Percentiles rank a stretch among this genome's conserved stretches.
Conservation (phyloP, 495 filamentous ascomycete species). For the Penicillium steckii region DNA sequence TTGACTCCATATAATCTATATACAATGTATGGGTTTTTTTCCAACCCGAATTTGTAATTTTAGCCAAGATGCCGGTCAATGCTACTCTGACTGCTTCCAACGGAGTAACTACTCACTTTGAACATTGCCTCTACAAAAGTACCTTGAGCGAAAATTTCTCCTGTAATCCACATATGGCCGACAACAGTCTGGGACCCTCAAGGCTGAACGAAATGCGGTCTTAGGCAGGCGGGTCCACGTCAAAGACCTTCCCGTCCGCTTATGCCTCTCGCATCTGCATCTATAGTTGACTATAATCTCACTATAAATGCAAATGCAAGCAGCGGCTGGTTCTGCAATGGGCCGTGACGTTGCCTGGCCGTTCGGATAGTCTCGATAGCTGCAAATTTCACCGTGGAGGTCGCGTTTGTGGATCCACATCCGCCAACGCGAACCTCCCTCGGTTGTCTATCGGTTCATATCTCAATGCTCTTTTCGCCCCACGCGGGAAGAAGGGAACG, state of each 20-base stretch:
- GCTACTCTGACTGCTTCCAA: not conserved
- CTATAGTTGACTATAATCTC: slow-evolving; percentile 8
- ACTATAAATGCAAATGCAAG: slow-evolving; percentile 15
- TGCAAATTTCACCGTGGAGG: slow-evolving; percentile 3
- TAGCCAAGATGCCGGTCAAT: not conserved
- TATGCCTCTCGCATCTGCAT: slow-evolving; percentile 3
- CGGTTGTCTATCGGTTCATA: slow-evolving; percentile 6
- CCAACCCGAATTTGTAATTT: too few species aligned
- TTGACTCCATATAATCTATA: too few species aligned
- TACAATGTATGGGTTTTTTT: too few species aligned
- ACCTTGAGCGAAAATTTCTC: too few species aligned
- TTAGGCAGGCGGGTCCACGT: slow-evolving; percentile 19
- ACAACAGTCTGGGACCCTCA: too few species aligned
- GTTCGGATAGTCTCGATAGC: slow-evolving; percentile 14
- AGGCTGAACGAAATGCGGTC: slow-evolving; percentile 6
- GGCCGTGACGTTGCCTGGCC: slow-evolving; percentile 7
- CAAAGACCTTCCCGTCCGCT: slow-evolving; percentile 7
- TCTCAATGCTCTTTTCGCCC: slow-evolving; percentile 17
- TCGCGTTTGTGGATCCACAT: slow-evolving; percentile 27
- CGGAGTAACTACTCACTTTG: not conserved
- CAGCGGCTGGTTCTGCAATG: slow-evolving; percentile 18
- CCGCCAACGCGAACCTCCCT: slow-evolving; percentile 17
- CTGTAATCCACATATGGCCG: too few species aligned
- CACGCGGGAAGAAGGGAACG: slow-evolving; percentile 22
- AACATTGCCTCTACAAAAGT: not conserved